phyloP scores from a whole-genome alignment of 805 yeast genomes.

The Lachancea kluyveri region DNA sequence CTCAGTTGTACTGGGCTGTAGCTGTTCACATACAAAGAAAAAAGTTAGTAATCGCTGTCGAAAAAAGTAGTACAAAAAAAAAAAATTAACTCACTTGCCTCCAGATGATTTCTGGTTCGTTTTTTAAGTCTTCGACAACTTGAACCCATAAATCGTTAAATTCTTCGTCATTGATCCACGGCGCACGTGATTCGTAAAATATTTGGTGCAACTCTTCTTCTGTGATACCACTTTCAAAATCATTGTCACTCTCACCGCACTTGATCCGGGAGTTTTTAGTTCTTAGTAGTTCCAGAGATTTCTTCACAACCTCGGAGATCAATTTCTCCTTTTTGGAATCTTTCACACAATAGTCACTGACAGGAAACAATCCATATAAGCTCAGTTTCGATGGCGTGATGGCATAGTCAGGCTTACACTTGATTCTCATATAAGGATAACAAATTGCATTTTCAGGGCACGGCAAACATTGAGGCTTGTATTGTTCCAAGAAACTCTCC shows the following conservation, averaged over 20 bases:
- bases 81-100: slow-evolving; percentile 54
- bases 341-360: slow-evolving; percentile 60
- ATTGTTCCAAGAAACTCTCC: slow-evolving; percentile 41
- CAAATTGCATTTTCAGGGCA: slow-evolving; percentile 85
- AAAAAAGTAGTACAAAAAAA: background rate
- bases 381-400: slow-evolving; percentile 30
- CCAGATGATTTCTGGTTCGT: slow-evolving; percentile 66
- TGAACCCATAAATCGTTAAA: slow-evolving; percentile 63
- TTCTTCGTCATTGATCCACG: slow-evolving; percentile 44
- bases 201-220: slow-evolving; percentile 47
- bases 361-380: slow-evolving; percentile 51
- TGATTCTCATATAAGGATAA: slow-evolving; percentile 48
- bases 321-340: slow-evolving; percentile 69
- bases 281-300: slow-evolving; percentile 60
- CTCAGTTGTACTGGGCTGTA: slow-evolving; percentile 30
- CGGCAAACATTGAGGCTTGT: slow-evolving; percentile 58
- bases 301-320: slow-evolving; percentile 56
- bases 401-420: slow-evolving; percentile 67
- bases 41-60: background rate
- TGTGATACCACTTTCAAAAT: slow-evolving; percentile 45
- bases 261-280: slow-evolving; percentile 57
- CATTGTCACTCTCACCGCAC: slow-evolving; percentile 49
- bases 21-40: slow-evolving; percentile 12
- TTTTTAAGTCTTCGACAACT: slow-evolving; percentile 53
- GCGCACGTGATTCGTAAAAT: slow-evolving; percentile 34